A percentile compares a stretch with the other conserved stretches of the same genome.
Conservation (phyloP, 345 rosid genomes). For the Jatropha curcas region DNA sequence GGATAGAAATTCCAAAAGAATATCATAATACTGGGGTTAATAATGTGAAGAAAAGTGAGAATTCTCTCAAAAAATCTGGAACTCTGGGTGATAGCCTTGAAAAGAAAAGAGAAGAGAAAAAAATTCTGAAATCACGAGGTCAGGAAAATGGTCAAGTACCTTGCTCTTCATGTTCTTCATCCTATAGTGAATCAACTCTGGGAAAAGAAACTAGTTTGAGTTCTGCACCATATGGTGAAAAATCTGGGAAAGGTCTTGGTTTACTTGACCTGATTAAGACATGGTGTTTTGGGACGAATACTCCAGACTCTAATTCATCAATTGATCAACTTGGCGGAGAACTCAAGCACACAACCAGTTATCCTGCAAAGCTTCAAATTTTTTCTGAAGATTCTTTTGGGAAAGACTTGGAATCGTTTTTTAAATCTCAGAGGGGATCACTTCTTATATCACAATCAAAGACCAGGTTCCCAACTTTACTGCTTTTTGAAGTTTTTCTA, state of each 20-base stretch:
- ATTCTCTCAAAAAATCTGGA: slow-evolving; percentile 16
- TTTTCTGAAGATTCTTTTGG: slow-evolving; percentile 53
- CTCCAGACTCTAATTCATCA: slow-evolving; percentile 19
- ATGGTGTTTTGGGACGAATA: slow-evolving; percentile 40
- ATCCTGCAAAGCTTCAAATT: slow-evolving; percentile 30
- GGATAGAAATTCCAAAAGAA: slow-evolving; percentile 22
- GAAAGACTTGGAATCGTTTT: slow-evolving; percentile 59
- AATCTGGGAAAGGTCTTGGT: slow-evolving; percentile 26
- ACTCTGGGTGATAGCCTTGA: slow-evolving; percentile 20
- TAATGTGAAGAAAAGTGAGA: slow-evolving; percentile 20
- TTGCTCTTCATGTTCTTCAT: slow-evolving; percentile 17
- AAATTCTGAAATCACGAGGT: slow-evolving; percentile 18
- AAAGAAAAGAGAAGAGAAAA: slow-evolving; percentile 27
- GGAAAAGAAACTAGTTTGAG: slow-evolving; percentile 26
- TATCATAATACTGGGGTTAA: slow-evolving; percentile 22
- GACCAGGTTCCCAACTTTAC: slow-evolving; percentile 55
- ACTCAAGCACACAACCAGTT: slow-evolving; percentile 21
- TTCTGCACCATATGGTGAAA: slow-evolving; percentile 21
- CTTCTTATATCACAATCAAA: slow-evolving; percentile 46
- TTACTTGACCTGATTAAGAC: slow-evolving; percentile 34
- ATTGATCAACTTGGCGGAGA: slow-evolving; percentile 32
- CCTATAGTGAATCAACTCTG: slow-evolving; percentile 25
- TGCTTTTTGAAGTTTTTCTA: slow-evolving; percentile 10
- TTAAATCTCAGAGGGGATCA: slow-evolving; percentile 57
- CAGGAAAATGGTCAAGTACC: slow-evolving; percentile 15